Evolutionary conservation across 2,329 filamentous ascomycete species (phyloP).

Genomic region (Colletotrichum salicis): DNA sequence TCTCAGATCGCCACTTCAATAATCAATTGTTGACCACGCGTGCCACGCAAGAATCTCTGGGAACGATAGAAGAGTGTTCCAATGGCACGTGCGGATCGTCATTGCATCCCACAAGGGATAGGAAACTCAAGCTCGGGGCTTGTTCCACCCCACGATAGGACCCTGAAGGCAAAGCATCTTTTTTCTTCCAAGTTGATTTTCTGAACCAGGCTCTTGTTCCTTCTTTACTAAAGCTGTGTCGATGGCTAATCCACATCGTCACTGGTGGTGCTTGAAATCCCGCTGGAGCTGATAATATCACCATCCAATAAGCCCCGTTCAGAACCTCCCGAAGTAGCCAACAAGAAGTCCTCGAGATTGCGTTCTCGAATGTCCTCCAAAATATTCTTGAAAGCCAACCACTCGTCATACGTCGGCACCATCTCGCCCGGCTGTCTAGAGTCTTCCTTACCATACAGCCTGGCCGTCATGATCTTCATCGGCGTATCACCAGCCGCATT

Average conservation of each 20-base stretch:
- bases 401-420: conserved; percentile 1
- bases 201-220: not conserved
- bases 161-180: not conserved
- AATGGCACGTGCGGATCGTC: conserved; percentile 10
- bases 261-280: not conserved
- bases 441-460: conserved; percentile 2
- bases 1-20: conserved; percentile 8
- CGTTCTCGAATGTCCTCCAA: conserved; percentile 5
- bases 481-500: conserved; percentile 15
- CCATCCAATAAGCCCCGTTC: not conserved
- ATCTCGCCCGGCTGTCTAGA: conserved; percentile 7
- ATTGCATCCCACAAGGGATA: not conserved
- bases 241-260: not conserved
- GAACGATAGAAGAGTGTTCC: not conserved
- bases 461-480: conserved; percentile 15
- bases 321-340: not conserved
- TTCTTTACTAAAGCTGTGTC: not conserved
- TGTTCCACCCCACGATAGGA: not conserved
- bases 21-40: not conserved
- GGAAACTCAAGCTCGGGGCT: not conserved
- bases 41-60: not conserved
- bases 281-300: not conserved
- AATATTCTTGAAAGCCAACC: conserved; percentile 9
- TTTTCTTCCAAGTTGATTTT: not conserved
- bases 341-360: not conserved